Evolutionary conservation across 768 basidiomycete species (phyloP), one percentile per base, ranked within the genome.

Genomic region (Termitomyces sp.): DNA sequence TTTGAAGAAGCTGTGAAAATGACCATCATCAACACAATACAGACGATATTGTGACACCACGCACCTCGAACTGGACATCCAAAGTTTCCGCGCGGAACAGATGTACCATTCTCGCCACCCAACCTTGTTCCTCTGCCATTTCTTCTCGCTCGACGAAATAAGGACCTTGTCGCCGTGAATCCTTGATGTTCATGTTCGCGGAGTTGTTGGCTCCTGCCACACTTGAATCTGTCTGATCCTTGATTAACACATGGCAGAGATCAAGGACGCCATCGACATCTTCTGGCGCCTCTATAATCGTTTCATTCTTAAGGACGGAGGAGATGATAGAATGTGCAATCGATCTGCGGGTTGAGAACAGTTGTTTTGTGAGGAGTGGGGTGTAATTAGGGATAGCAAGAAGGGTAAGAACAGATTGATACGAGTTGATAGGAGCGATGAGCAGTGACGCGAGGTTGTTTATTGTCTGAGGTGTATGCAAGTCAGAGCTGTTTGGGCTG

Each of bases 51-150:
- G 68, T 84, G 28, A 59, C 92, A n/a, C 5, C 32, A 54, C 58
- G 33, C 16, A 62, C 95, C 81, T 94, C 88, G 62, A 94, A 96
- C 66, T 99, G 97, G 14, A 87, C 83, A 63, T 83, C 89, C 62
- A 98, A 70, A 28, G 91, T 89, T 52, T 97, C 93, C 0, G 92
- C 82, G 22, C 87, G 77, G 84, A 98, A 97, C 33, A 98, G 70
- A 76, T 99, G 97, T 2, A 98, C 90, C 92, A 98, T 98, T 61
- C 96, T 78, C 41, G 97, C 96, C 16, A 98, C 85, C 97, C 97
- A 99, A 0, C 97, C 97, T 66, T 99, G 97, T 70, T 99, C 97
- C 70, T 99, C 97, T 0, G 94, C 95, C 76, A 94, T 80, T 67
- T 98, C 96, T 68, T 95, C 92, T 52, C 87, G 73, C 68, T 96